phyloP scores from a whole-genome alignment of 805 yeast species.

The Cyberlindnera sargentensis region DNA sequence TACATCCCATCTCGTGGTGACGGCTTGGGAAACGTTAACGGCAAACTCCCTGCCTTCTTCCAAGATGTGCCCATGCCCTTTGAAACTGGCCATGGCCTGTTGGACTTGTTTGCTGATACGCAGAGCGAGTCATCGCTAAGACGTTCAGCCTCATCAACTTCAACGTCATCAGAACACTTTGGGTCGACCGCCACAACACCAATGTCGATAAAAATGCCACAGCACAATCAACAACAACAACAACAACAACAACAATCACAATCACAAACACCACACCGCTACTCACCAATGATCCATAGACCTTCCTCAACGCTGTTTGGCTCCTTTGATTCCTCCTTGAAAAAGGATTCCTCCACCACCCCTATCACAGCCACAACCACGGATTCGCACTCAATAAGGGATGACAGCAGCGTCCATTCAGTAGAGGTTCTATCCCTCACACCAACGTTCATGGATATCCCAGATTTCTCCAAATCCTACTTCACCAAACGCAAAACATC shows the following conservation, averaged over 20 bases:
- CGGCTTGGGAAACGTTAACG: constrained; percentile 26
- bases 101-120: constrained; percentile 29
- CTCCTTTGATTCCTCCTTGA: constrained; percentile 8
- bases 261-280: constrained; percentile 7
- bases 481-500: not conserved
- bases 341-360: not conserved
- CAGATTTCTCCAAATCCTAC: constrained; percentile 2
- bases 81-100: constrained; percentile 31
- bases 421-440: constrained; percentile 35
- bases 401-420: constrained; percentile 5
- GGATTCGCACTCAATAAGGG: not conserved
- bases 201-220: not conserved
- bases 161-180: not conserved
- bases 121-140: not conserved
- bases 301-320: constrained; percentile 10
- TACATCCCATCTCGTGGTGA: constrained; percentile 25
- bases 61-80: constrained; percentile 29
- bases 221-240: constrained; percentile 2
- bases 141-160: constrained; percentile 1
- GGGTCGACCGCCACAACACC: not conserved
- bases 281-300: constrained; percentile 4
- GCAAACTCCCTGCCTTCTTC: constrained; percentile 19
- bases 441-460: constrained; percentile 32
- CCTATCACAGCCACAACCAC: not conserved
- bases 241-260: constrained; percentile 1